A percentile compares a stretch with the other conserved stretches of the same genome.
Conservation (phyloP, 768 basidiomycete genomes). For the Psilocybe tampanensis region DNA sequence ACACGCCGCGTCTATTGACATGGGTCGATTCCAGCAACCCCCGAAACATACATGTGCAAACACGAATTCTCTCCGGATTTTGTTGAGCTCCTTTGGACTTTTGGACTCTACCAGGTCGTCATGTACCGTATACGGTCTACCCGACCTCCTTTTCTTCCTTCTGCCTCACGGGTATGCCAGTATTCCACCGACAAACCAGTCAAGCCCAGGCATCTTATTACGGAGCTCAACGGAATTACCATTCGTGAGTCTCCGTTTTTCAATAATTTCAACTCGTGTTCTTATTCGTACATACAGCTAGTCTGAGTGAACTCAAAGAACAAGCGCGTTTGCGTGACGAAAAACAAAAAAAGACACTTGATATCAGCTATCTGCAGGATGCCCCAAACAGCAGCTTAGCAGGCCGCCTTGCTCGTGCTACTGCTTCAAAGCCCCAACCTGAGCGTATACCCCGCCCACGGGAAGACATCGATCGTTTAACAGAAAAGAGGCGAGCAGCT, state of each 20-base stretch:
- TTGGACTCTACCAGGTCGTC: background rate
- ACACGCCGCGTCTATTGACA: background rate
- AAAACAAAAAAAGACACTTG: constrained; percentile 14
- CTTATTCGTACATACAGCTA: constrained; percentile 1
- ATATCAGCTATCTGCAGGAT: constrained; percentile 31
- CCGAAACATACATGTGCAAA: constrained; percentile 23
- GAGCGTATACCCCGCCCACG: background rate
- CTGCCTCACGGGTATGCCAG: background rate
- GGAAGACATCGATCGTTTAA: constrained; percentile 5
- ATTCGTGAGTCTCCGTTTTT: constrained; percentile 35
- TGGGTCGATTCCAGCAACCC: constrained; percentile 2
- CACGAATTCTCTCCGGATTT: constrained; percentile 13
- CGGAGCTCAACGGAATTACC: constrained; percentile 22
- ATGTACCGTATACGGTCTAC: constrained; percentile 19
- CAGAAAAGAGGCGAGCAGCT: constrained; percentile 15
- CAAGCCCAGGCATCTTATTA: constrained; percentile 1
- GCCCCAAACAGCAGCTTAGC: constrained; percentile 25
- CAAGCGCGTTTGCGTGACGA: background rate
- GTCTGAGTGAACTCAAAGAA: constrained; percentile 5
- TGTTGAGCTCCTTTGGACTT: background rate
- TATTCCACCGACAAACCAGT: constrained; percentile 11
- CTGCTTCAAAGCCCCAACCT: background rate
- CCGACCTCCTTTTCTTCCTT: constrained; percentile 13
- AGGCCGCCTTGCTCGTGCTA: constrained; percentile 15
- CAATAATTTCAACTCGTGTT: background rate